Percentiles rank a stretch among this genome's conserved stretches.
Evolutionary conservation across 179 eudicot genomes (phyloP).

Genomic region (Spinacia oleracea): DNA sequence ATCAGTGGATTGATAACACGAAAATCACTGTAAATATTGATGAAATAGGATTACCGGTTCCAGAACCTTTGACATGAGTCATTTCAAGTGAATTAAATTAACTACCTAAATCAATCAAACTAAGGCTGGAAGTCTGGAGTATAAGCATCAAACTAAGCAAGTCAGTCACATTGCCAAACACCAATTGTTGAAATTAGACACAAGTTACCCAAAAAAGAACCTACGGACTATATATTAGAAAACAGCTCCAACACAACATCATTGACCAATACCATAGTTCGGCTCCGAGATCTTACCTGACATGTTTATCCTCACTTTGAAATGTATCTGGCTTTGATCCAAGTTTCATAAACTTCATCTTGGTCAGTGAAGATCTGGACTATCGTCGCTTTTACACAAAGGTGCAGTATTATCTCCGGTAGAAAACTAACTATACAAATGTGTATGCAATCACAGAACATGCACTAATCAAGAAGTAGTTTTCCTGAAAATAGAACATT

Average conservation of each 20-base stretch:
- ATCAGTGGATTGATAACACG: neutral
- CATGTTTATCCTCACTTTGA: slow-evolving; percentile 66
- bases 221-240: neutral
- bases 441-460: slow-evolving; percentile 38
- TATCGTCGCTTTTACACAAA: slow-evolving; percentile 26
- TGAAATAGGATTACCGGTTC: neutral
- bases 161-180: neutral
- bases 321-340: slow-evolving; percentile 89
- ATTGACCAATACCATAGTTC: neutral
- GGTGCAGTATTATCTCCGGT: slow-evolving; percentile 26
- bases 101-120: slow-evolving; percentile 8
- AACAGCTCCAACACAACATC: slow-evolving; percentile 2
- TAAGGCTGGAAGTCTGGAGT: neutral
- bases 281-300: slow-evolving; percentile 55
- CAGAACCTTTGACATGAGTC: neutral
- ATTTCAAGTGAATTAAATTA: neutral
- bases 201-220: neutral
- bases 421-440: slow-evolving; percentile 33
- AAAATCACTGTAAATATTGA: neutral
- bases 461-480: slow-evolving; percentile 33
- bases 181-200: neutral
- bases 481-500: slow-evolving; percentile 35
- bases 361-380: slow-evolving; percentile 38
- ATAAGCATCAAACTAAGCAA: neutral
- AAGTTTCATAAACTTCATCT: slow-evolving; percentile 98